phyloP scores from a whole-genome alignment of 2,329 filamentous ascomycete genomes.

The Botrytis elliptica region DNA sequence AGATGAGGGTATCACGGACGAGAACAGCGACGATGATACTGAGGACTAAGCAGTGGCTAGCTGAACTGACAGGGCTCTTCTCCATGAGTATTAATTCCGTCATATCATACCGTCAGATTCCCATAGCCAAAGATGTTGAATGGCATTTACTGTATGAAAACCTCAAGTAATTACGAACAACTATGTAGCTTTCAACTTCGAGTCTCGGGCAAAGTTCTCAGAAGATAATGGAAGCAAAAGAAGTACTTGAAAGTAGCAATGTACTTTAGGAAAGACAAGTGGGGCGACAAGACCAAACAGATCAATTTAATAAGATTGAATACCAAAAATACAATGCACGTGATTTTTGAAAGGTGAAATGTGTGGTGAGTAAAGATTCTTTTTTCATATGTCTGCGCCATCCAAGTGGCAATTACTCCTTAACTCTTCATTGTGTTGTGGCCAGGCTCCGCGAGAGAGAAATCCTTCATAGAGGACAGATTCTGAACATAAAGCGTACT shows the following conservation, averaged over 20 bases:
- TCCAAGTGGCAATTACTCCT: background rate
- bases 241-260: background rate
- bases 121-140: background rate
- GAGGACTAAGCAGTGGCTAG: background rate
- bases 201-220: background rate
- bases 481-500: background rate
- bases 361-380: background rate
- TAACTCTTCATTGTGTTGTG: background rate
- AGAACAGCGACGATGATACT: background rate
- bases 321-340: background rate
- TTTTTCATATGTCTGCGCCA: background rate
- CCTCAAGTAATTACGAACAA: too few species aligned
- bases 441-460: rapidly evolving
- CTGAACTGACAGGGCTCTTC: background rate
- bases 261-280: background rate
- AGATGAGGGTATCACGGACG: background rate
- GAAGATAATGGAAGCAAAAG: rapidly evolving
- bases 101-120: background rate
- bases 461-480: background rate
- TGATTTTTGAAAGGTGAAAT: background rate
- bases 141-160: background rate
- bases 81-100: rapidly evolving
- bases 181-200: rapidly evolving
- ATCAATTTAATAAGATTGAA: background rate
- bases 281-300: rapidly evolving